Percentiles rank a stretch among this genome's conserved stretches.
Conservation (phyloP, 2,329 filamentous ascomycete species). For the Herpotrichia juniperi region DNA sequence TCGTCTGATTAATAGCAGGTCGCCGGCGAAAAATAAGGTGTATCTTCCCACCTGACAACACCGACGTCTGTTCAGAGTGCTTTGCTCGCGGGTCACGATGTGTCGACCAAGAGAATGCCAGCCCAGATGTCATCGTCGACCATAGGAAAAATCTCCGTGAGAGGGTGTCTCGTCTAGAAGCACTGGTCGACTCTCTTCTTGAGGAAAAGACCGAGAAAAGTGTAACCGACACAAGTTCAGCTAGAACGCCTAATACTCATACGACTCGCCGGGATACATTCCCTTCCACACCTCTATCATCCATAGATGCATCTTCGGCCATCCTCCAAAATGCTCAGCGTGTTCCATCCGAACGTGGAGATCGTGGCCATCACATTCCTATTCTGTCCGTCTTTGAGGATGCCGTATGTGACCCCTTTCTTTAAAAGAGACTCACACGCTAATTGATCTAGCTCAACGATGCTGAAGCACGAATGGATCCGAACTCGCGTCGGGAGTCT, state of each 20-base stretch:
- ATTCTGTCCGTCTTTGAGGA: slow-evolving; percentile 48
- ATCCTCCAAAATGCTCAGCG: slow-evolving; percentile 27
- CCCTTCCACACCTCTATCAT: slow-evolving; percentile 41
- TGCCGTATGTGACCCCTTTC: slow-evolving; percentile 32
- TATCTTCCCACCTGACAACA: slow-evolving; percentile 48
- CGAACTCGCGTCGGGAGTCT: slow-evolving; percentile 23
- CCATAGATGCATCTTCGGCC: slow-evolving; percentile 31
- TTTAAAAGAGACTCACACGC: slow-evolving; percentile 5
- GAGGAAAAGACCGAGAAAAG: slow-evolving; percentile 39
- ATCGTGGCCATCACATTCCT: slow-evolving; percentile 42
- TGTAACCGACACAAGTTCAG: slow-evolving; percentile 32
- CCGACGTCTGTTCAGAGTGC: slow-evolving; percentile 53
- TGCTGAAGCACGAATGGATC: slow-evolving; percentile 35
- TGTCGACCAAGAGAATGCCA: slow-evolving; percentile 52
- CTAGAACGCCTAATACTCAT: slow-evolving; percentile 28
- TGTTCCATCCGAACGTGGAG: slow-evolving; percentile 24
- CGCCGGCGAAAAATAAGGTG: slow-evolving; percentile 58
- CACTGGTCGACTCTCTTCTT: slow-evolving; percentile 46
- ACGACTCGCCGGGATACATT: slow-evolving; percentile 31
- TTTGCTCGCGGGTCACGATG: slow-evolving; percentile 52
- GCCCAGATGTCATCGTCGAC: slow-evolving; percentile 47
- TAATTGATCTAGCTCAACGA: slow-evolving; percentile 40
- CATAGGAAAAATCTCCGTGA: slow-evolving; percentile 52
- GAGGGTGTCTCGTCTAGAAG: slow-evolving; percentile 49
- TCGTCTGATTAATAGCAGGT: slow-evolving; percentile 42